phyloP scores from a whole-genome alignment of 495 filamentous ascomycete genomes.

The Oidiodendron maius region DNA sequence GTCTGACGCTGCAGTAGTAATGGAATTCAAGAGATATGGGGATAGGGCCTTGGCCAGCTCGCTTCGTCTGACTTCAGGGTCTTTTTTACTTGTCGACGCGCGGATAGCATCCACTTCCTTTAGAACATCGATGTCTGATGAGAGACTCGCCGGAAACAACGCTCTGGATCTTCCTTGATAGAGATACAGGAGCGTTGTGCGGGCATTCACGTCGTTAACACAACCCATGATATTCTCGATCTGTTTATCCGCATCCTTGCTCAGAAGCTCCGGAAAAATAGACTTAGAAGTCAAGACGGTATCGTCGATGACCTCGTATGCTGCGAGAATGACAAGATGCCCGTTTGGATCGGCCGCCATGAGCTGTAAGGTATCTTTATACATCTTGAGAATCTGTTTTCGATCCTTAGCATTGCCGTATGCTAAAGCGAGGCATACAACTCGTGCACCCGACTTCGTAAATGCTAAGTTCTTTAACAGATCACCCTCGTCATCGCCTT shows the following conservation, averaged over 20 bases:
- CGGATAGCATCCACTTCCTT: constrained; percentile 70
- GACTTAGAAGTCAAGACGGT: constrained; percentile 81
- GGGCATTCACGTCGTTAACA: constrained; percentile 63
- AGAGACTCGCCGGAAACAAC: constrained; percentile 55
- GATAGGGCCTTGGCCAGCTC: constrained; percentile 70
- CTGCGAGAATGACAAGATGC: constrained; percentile 74
- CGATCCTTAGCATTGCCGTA: constrained; percentile 87
- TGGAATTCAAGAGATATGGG: constrained; percentile 60
- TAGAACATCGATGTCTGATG: constrained; percentile 57
- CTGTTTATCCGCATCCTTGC: constrained; percentile 53
- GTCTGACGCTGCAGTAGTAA: constrained; percentile 58
- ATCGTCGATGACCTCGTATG: constrained; percentile 89
- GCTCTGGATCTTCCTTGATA: constrained; percentile 67
- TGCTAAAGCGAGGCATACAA: constrained; percentile 77
- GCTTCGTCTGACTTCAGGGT: constrained; percentile 62
- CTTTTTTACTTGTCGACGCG: constrained; percentile 84
- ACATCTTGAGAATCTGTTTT: constrained; percentile 77
- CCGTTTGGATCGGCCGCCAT: constrained; percentile 75
- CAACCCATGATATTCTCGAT: constrained; percentile 56
- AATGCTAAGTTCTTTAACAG: constrained; percentile 92
- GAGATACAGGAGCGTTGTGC: constrained; percentile 77
- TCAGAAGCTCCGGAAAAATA: constrained; percentile 76
- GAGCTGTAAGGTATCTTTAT: constrained; percentile 75
- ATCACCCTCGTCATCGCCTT: constrained; percentile 83
- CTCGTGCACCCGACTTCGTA: constrained; percentile 76